Evolutionary conservation across 306 rosid species (phyloP).

Genomic region (Pterocarpus santalinus): DNA sequence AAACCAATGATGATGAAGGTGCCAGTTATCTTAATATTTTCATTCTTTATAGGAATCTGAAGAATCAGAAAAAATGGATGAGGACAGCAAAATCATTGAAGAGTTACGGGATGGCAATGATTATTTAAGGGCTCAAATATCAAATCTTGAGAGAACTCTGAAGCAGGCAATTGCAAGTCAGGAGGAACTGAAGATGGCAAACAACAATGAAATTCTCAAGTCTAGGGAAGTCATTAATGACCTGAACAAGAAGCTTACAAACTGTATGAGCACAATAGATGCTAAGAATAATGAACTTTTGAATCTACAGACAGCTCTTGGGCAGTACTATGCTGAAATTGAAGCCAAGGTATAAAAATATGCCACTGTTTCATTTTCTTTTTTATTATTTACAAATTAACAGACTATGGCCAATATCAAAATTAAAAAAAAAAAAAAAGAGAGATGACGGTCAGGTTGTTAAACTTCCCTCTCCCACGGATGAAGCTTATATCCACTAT

Average conservation of each 20-base stretch:
- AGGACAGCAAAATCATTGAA: constrained; percentile 78
- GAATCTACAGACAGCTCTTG: constrained; percentile 93
- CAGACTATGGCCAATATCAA: neutral
- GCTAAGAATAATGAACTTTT: constrained; percentile 77
- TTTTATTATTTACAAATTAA: neutral
- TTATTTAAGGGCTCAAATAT: constrained; percentile 63
- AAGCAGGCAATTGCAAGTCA: constrained; percentile 71
- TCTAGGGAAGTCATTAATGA: constrained; percentile 66
- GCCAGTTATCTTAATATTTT: too few species aligned
- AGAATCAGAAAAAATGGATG: constrained; percentile 91
- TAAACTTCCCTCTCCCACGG: too few species aligned
- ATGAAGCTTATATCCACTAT: constrained; percentile 1
- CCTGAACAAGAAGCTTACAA: constrained; percentile 69
- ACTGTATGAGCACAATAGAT: constrained; percentile 66
- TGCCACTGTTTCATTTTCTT: constrained; percentile 7
- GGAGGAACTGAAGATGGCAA: constrained; percentile 65
- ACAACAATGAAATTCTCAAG: constrained; percentile 64
- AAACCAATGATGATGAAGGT: neutral
- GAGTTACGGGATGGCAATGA: constrained; percentile 67
- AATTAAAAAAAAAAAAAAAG: too few species aligned
- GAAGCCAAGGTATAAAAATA: constrained; percentile 77
- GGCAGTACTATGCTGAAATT: constrained; percentile 92
- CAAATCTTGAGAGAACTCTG: constrained; percentile 69
- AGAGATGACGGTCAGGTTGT: too few species aligned
- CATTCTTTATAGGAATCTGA: constrained; percentile 61